Evolutionary conservation across 1,284 basidiomycete genomes (phyloP).

Genomic region (Leccinum subatratum): DNA sequence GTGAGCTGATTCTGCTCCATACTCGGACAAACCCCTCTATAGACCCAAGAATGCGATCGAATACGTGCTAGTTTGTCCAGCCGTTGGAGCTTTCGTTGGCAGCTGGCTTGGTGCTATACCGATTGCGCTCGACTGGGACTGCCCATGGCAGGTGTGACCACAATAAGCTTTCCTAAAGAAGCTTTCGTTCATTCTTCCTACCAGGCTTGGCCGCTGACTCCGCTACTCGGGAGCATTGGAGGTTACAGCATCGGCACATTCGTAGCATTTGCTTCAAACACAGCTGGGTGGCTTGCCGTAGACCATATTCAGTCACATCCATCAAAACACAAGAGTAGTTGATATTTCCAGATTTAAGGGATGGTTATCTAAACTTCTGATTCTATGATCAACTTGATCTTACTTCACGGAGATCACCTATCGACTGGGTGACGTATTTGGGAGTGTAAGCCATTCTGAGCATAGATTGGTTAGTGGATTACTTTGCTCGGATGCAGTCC

Average conservation of each 20-base stretch:
- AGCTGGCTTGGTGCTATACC: conserved; percentile 78
- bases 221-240: background rate
- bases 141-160: conserved; percentile 83
- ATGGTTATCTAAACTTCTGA: conserved; percentile 8
- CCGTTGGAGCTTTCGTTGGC: conserved; percentile 67
- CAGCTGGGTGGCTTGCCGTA: conserved; percentile 24
- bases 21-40: conserved; percentile 9
- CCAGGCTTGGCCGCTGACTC: conserved; percentile 32
- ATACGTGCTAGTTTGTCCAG: conserved; percentile 74
- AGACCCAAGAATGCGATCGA: conserved; percentile 69
- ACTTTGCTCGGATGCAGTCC: conserved; percentile 96
- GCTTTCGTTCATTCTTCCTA: background rate
- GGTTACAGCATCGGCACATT: conserved; percentile 36
- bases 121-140: conserved; percentile 90
- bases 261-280: conserved; percentile 48
- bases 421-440: conserved; percentile 73
- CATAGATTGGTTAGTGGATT: conserved; percentile 25
- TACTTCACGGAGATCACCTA: conserved; percentile 64
- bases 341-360: conserved; percentile 7
- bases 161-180: background rate
- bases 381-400: conserved; percentile 23
- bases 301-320: conserved; percentile 4
- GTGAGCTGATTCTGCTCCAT: conserved; percentile 33
- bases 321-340: conserved; percentile 22
- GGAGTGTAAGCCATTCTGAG: no score